A percentile compares a stretch with the other conserved stretches of the same genome.
These are phyloP conservation scores for Nicotiana tabacum DNA, from an alignment of 257 asterid species.

Conservation along the genomic window DNA sequence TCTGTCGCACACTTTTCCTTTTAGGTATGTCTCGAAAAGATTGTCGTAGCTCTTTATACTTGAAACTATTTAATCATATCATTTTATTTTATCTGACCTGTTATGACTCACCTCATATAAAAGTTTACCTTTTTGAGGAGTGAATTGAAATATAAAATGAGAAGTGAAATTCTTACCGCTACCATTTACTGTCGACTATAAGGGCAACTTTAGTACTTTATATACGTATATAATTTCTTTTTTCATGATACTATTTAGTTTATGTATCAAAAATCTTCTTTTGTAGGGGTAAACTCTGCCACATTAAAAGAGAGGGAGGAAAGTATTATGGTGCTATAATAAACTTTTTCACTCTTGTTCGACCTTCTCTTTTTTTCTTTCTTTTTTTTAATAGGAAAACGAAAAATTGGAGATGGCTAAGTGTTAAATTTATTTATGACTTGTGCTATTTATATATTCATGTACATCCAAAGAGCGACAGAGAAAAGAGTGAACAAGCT, in stretches of 20 bases:
- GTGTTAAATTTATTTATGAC: background rate
- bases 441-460: background rate
- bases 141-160: no score
- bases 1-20: background rate
- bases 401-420: background rate
- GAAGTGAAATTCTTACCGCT: background rate
- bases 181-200: no score
- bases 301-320: background rate
- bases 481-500: background rate
- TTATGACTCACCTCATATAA: no score
- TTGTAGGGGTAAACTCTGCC: background rate
- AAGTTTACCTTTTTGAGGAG: no score
- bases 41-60: no score
- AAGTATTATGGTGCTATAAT: background rate
- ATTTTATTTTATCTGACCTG: no score
- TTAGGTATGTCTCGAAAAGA: background rate
- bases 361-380: background rate
- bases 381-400: background rate
- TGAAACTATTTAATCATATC: background rate
- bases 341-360: background rate
- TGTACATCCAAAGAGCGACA: background rate
- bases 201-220: background rate
- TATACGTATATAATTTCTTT: no score
- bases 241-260: no score
- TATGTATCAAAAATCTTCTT: background rate